These are phyloP conservation scores for Tripterygium wilfordii DNA, from an alignment of 177 flowering plant species.

Conservation along the genomic window DNA sequence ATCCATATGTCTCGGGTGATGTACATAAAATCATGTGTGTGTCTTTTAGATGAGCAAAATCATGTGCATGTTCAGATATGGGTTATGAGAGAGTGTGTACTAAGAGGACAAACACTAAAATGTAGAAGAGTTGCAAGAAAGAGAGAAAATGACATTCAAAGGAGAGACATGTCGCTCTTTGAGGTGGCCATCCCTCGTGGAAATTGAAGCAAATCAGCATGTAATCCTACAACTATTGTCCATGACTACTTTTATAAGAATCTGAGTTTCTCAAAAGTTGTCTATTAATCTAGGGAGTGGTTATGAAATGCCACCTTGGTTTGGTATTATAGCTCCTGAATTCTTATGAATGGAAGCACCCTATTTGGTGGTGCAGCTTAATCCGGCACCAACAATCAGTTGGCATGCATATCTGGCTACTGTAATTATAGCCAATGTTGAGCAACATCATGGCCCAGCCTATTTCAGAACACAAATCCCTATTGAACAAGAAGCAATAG, in stretches of 20 bases:
- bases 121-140: constrained; percentile 5
- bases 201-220: background rate
- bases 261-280: background rate
- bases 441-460: constrained; percentile 3
- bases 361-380: constrained; percentile 5
- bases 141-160: constrained; percentile 7
- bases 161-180: constrained; percentile 17
- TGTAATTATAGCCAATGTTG: background rate
- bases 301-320: background rate
- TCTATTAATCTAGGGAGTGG: background rate
- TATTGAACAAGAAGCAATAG: too few relatives aligned
- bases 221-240: background rate
- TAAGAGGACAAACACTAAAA: constrained; percentile 26
- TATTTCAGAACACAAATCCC: background rate
- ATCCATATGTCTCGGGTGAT: too few relatives aligned
- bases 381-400: background rate
- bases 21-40: too few relatives aligned
- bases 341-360: constrained; percentile 17
- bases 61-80: too few relatives aligned
- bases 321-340: background rate
- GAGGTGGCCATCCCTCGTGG: constrained; percentile 1
- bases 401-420: background rate
- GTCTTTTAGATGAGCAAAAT: too few relatives aligned
- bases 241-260: background rate
- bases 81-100: background rate